phyloP scores from a whole-genome alignment of 139 green algal species.

The Tetradesmus obliquus region DNA sequence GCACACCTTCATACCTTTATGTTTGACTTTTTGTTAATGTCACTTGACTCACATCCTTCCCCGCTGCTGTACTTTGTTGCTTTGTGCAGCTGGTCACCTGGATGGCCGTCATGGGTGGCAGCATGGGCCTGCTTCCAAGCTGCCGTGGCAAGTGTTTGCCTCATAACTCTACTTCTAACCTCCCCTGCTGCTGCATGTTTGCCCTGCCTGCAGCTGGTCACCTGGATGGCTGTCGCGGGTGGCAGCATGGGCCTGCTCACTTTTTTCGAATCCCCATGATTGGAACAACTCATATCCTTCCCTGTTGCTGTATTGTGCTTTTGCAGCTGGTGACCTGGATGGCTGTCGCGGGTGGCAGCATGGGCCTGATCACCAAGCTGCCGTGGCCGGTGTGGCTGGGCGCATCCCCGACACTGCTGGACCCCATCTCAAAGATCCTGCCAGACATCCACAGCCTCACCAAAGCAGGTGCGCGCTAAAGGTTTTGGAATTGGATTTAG shows the following conservation, averaged over 20 bases:
- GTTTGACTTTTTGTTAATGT: neutral
- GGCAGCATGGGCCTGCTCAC: too few species aligned
- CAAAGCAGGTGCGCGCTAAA: neutral
- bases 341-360: neutral
- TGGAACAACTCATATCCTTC: too few species aligned
- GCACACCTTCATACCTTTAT: neutral
- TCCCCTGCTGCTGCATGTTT: neutral
- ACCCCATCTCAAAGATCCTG: neutral
- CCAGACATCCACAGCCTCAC: conserved; percentile 22
- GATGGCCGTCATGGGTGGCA: neutral
- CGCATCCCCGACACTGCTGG: neutral
- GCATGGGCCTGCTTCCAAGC: neutral
- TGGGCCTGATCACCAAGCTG: neutral
- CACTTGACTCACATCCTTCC: too few species aligned
- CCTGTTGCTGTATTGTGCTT: too few species aligned
- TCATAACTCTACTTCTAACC: too few species aligned
- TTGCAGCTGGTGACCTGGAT: neutral
- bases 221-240: neutral
- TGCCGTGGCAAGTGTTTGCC: neutral
- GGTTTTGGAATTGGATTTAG: neutral
- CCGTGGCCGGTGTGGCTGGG: conserved; percentile 36
- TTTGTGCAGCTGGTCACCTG: neutral
- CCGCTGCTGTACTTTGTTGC: too few species aligned
- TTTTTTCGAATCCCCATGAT: too few species aligned
- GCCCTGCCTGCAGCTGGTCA: neutral